phyloP scores from a whole-genome alignment of 805 yeast species.

The Brettanomyces sp. region DNA sequence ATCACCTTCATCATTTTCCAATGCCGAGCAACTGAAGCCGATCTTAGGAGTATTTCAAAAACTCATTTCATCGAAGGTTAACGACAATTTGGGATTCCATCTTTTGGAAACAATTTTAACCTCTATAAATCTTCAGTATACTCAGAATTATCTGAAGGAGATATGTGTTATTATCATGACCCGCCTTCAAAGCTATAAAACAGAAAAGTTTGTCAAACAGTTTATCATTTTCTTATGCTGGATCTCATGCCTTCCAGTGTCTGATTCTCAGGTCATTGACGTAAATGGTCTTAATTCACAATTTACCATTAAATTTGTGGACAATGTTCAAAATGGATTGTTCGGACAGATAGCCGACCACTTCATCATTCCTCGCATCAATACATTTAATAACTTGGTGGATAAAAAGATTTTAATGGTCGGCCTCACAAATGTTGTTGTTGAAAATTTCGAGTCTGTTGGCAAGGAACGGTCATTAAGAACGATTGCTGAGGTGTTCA shows the following conservation, averaged over 20 bases:
- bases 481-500: conserved; percentile 35
- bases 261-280: conserved; percentile 21
- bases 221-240: conserved; percentile 53
- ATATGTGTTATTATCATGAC: conserved; percentile 70
- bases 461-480: conserved; percentile 33
- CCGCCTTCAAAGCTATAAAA: conserved; percentile 69
- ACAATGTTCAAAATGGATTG: conserved; percentile 58
- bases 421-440: conserved; percentile 38
- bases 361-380: conserved; percentile 42
- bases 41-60: conserved; percentile 95
- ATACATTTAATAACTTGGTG: conserved; percentile 28
- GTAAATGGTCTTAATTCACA: conserved; percentile 18
- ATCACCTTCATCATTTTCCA: conserved; percentile 31
- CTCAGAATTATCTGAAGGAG: conserved; percentile 54
- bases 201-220: conserved; percentile 71
- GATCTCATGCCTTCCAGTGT: conserved; percentile 15
- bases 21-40: conserved; percentile 47
- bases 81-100: conserved; percentile 81
- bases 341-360: conserved; percentile 41
- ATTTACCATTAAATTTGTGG: conserved; percentile 57
- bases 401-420: conserved; percentile 39
- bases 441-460: conserved; percentile 27
- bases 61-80: conserved; percentile 71
- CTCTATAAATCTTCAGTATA: conserved; percentile 37
- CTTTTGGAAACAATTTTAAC: conserved; percentile 61